phyloP scores from a whole-genome alignment of 2,329 filamentous ascomycete genomes.

The Capronia americana region DNA sequence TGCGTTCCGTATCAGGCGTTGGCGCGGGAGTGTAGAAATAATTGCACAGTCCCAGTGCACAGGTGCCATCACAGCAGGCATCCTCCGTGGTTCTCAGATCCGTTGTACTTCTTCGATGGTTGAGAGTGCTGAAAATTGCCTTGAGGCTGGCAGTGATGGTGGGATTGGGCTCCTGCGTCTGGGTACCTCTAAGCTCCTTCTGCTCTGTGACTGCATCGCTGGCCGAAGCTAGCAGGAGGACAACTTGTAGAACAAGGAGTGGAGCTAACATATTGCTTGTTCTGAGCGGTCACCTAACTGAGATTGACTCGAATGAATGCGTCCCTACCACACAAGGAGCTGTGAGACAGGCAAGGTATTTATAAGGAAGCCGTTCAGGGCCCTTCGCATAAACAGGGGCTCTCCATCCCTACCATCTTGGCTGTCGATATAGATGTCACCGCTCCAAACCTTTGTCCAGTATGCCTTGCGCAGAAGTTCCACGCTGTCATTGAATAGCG shows the following conservation, averaged over 20 bases:
- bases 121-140: constrained; percentile 24
- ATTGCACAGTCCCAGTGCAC: constrained; percentile 20
- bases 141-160: constrained; percentile 22
- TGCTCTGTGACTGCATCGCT: constrained; percentile 3
- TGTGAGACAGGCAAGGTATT: background rate
- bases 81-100: background rate
- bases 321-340: background rate
- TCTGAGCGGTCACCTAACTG: background rate
- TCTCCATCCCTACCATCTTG: background rate
- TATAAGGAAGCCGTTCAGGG: background rate
- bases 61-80: constrained; percentile 13
- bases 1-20: constrained; percentile 6
- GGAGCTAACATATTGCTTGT: background rate
- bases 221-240: constrained; percentile 9
- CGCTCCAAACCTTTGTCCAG: background rate
- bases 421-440: background rate
- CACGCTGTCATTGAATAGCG: background rate
- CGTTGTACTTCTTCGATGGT: background rate
- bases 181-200: background rate
- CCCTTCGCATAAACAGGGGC: background rate
- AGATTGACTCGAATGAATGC: background rate
- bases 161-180: constrained; percentile 6
- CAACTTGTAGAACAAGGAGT: background rate
- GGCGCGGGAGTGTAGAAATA: constrained; percentile 11
- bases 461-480: background rate